Conservation (phyloP, 345 rosid genomes). For the Erodium maritimum region DNA sequence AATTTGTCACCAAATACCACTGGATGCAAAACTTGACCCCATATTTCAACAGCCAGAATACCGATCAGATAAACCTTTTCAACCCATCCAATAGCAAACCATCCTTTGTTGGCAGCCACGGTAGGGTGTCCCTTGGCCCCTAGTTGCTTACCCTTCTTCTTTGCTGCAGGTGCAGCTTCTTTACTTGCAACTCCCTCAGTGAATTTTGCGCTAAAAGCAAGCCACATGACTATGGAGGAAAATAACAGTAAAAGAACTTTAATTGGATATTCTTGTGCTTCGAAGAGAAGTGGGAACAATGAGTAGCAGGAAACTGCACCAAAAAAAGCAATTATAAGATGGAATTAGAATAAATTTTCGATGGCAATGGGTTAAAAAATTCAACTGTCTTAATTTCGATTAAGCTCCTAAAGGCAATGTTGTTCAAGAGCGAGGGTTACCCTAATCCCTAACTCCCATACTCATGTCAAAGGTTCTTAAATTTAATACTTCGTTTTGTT, state of each 20-base stretch:
- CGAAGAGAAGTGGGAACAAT: constrained; percentile 67
- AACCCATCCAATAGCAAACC: constrained; percentile 36
- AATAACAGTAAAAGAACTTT: constrained; percentile 57
- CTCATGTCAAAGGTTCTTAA: not conserved
- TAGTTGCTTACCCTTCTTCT: constrained; percentile 11
- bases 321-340: not conserved
- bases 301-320: constrained; percentile 77
- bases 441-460: too few species aligned
- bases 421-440: too few species aligned
- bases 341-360: not conserved
- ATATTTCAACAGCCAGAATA: constrained; percentile 50
- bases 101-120: constrained; percentile 20
- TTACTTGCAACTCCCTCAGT: constrained; percentile 4
- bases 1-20: constrained; percentile 48
- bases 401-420: too few species aligned
- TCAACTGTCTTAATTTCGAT: too few species aligned
- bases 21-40: constrained; percentile 65
- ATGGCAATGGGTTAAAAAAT: not conserved
- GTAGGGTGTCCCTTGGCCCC: constrained; percentile 1
- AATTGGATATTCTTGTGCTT: constrained; percentile 74
- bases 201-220: constrained; percentile 34
- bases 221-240: constrained; percentile 47
- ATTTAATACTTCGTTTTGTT: not conserved
- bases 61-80: constrained; percentile 47
- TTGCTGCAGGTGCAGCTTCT: constrained; percentile 7